Evolutionary conservation across 805 yeast genomes (phyloP).

Genomic region (Kazachstania psychrophila): DNA sequence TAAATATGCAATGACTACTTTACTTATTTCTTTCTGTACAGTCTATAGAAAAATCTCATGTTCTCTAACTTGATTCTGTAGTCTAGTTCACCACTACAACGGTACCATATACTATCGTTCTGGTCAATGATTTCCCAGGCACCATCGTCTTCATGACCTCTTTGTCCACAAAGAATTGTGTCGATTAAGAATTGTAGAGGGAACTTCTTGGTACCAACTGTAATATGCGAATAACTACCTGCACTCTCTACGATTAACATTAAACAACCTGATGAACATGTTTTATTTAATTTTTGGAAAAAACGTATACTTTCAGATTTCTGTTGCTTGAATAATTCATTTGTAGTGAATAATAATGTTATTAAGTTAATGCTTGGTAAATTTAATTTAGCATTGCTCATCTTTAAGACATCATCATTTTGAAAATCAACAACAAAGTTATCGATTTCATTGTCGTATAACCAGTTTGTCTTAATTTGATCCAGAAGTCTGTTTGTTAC

Average conservation of each 20-base stretch:
- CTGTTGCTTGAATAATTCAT: conserved; percentile 70
- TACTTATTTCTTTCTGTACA: conserved; percentile 46
- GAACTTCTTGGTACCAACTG: conserved; percentile 65
- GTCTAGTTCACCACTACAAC: conserved; percentile 43
- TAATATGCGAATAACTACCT: conserved; percentile 76
- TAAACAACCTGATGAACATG: conserved; percentile 48
- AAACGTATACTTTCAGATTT: conserved; percentile 50
- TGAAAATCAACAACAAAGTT: conserved; percentile 29
- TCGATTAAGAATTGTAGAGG: conserved; percentile 78
- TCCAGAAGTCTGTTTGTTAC: conserved; percentile 40
- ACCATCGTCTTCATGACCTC: conserved; percentile 37
- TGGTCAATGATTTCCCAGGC: conserved; percentile 58
- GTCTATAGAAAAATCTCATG: conserved; percentile 76
- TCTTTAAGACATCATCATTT: conserved; percentile 32
- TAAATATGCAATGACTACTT: background rate
- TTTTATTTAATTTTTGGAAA: conserved; percentile 41
- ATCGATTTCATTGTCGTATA: conserved; percentile 31
- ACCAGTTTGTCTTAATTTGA: conserved; percentile 46
- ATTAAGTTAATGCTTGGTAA: conserved; percentile 39
- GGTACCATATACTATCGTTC: conserved; percentile 76
- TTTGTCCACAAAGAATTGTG: conserved; percentile 52
- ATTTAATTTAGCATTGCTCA: conserved; percentile 18
- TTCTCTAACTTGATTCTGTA: conserved; percentile 71
- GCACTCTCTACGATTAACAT: conserved; percentile 78
- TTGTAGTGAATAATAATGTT: conserved; percentile 76